Conservation (phyloP, 2,329 filamentous ascomycete species). For the Sclerotinia sclerotiorum region DNA sequence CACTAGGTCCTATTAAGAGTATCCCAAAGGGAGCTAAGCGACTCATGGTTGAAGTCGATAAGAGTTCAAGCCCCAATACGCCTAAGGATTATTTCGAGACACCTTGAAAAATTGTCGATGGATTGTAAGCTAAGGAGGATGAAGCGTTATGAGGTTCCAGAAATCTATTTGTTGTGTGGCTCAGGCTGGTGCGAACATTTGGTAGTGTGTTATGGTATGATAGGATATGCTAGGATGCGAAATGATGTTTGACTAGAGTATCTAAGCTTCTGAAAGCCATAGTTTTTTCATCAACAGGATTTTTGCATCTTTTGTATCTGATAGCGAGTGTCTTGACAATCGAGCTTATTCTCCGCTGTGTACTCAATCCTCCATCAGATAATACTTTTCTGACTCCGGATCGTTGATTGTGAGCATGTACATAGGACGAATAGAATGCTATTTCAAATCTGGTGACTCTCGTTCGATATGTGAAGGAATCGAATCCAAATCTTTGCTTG, state of each 20-base stretch:
- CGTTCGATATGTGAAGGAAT: background rate
- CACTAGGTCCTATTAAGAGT: background rate
- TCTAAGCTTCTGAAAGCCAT: background rate
- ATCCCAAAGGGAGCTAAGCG: constrained; percentile 6
- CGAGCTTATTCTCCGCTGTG: background rate
- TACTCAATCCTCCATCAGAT: background rate
- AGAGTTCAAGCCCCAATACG: background rate
- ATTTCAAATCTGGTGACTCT: background rate
- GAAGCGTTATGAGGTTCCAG: background rate
- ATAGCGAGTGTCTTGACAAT: background rate
- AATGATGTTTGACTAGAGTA: background rate
- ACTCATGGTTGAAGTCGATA: background rate
- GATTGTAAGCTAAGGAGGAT: background rate
- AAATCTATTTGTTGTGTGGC: background rate
- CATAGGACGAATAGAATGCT: background rate
- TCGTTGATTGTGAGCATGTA: background rate
- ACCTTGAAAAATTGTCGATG: background rate
- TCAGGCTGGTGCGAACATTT: background rate
- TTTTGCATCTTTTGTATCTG: constrained; percentile 2
- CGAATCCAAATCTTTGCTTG: background rate
- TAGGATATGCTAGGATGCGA: background rate
- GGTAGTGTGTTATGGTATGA: background rate
- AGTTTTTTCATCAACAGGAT: background rate
- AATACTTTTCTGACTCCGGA: background rate
- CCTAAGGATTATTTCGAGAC: background rate